Evolutionary conservation across 345 rosid genomes (phyloP), one percentile per base, ranked within the genome.

Genomic region (Syzygium jambos): DNA sequence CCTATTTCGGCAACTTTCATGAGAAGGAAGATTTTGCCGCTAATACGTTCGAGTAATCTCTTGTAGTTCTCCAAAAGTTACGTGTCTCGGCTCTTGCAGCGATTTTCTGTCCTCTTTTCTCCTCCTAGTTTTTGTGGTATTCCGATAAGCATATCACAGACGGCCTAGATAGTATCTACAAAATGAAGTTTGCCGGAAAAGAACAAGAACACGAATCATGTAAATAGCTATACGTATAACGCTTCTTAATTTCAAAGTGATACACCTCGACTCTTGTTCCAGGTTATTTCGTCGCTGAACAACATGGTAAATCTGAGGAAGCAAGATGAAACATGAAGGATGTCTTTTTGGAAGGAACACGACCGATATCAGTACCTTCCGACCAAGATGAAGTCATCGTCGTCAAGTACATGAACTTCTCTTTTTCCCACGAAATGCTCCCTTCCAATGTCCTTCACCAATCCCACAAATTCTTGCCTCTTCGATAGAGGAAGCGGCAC

Each of bases 371-470:
- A 34, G 34, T 34, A 16, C 46, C 46, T 68, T 68, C 94, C 95
- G 9, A 96, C 87, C 87, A 95, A 89, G 85, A 95, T 91, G 87
- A 96, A 96, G 86, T 96, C 96, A 0, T 95, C 93, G 6, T 96
- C 98, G 29, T 95, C 97, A 22, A 96, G 95, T 52, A 94, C 96
- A 90, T 86, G 93, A 83, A 95, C 98, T 61, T 95, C 96, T 89
- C 92, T 89, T 29, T 94, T 93, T 53, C 99, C 99, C 0, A 97
- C 95, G 87, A 96, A 96, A 88, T 93, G 88, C 90, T 95, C 93
- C 54, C 97, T 92, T 29, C 98, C 99, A 5, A 95, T 93, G 56
- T 90, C 87, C 89, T 92, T 82, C 87, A 97, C 98, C 90, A 95
- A 91, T 85, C 92, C 90, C 90, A 95, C 96, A 88, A 96, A 95